A percentile compares a stretch with the other conserved stretches of the same genome.
phyloP scores from a whole-genome alignment of 139 green algal species.

The Tetradesmus lagerheimii region DNA sequence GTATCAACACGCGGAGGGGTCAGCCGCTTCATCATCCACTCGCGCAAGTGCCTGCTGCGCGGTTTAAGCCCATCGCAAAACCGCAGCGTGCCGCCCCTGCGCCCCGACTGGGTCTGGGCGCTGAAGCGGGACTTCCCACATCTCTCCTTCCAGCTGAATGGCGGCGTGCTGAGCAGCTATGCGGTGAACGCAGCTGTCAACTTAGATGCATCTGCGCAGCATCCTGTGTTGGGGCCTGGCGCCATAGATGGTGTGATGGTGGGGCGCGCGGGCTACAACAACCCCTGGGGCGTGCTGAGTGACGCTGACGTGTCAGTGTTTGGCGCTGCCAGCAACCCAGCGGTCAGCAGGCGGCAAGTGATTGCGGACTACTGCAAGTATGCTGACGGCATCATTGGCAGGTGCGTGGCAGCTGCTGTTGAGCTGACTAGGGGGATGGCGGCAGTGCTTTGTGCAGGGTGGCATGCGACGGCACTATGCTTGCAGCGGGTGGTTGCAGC shows the following conservation, averaged over 20 bases:
- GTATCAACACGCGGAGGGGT: constrained; percentile 76
- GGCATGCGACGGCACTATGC: too few relatives aligned
- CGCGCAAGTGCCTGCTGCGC: constrained; percentile 94
- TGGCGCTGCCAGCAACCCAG: constrained; percentile 70
- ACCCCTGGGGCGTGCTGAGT: constrained; percentile 84
- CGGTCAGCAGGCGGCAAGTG: constrained; percentile 75
- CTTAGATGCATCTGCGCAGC: constrained; percentile 49
- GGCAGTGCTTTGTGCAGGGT: neutral
- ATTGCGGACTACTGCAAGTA: constrained; percentile 82
- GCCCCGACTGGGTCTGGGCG: constrained; percentile 88
- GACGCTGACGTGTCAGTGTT: constrained; percentile 84
- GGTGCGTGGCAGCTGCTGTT: neutral
- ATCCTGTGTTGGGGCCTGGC: neutral
- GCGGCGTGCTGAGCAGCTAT: constrained; percentile 56
- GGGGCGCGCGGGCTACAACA: constrained; percentile 87
- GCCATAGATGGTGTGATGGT: constrained; percentile 92
- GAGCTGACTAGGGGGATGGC: neutral
- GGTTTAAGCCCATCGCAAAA: constrained; percentile 94
- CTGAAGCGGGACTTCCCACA: constrained; percentile 94
- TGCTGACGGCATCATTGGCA: constrained; percentile 76
- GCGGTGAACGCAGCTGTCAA: neutral
- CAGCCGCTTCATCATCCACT: constrained; percentile 94
- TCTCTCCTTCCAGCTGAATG: constrained; percentile 82
- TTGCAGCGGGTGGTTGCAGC: too few relatives aligned
- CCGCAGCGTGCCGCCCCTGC: constrained; percentile 89